Base-by-base conservation (phyloP, 2,329 filamentous ascomycete genomes). In the Aureobasidium sp. region DNA sequence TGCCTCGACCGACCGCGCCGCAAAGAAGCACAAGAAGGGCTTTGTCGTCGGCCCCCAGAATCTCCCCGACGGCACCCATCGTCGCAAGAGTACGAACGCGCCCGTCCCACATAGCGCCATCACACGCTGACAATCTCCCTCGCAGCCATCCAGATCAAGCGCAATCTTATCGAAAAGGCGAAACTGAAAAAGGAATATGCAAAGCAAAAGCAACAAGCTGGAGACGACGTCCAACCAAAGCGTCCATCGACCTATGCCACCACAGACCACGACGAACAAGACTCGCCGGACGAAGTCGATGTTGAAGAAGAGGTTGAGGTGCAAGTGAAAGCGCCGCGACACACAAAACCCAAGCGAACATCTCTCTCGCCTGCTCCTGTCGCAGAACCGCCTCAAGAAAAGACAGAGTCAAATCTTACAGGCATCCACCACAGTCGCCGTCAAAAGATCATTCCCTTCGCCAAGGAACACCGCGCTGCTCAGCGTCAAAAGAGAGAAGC, bases 181-280 rank as follows among this genome's bases (percentile, higher is more conserved):
- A 96, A 97, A 76, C 82, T 96, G 65, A 94, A 93, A 77, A 96
- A 96, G 75, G 84, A 89, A 45, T 97, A 96, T 72, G 89, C 88
- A 65, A 97, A 96, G 75, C 79, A 96, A 66, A 93, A 92, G 75
- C 86, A 85, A 44, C 77, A 79, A 51, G 80, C 49, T 5, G 45
- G 45, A 29, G 41, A 60, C n/a, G 57, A 84, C 17, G 3, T 57
- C 49, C 49, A 48, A 41, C 44, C 44, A 1, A 48, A 48, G 11
- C 68, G 68, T 59, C 70, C 72, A 63, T 65, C 68, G 8, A 31
- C 63, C 5, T 68, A 69, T 57, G 68, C 71, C 42, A 67, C 73
- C 5, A 42, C 31, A 60, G 68, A 31, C 65, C 64, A 66, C 39
- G 65, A 68, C 9, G 61, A 12, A 15, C 25, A 20, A 22, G 25